Evolutionary conservation across 768 basidiomycete genomes (phyloP).

Genomic region (Pleurotus cornucopiae): DNA sequence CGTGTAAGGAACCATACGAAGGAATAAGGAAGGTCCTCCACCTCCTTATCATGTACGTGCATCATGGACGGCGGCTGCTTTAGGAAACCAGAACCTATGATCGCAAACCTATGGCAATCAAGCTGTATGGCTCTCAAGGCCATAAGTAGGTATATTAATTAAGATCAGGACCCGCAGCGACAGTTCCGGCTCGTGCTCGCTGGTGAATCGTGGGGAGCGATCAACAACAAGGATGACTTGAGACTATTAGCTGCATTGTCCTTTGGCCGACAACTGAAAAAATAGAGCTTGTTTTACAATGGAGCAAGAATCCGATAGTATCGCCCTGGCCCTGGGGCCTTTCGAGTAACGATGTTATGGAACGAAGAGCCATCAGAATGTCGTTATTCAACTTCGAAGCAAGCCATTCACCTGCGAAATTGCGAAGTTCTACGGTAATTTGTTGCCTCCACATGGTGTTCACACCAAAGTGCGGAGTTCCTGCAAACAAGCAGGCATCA

Average conservation of each 20-base stretch:
- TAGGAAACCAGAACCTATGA: not conserved
- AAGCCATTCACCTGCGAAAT: not conserved
- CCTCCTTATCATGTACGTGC: conserved; percentile 1
- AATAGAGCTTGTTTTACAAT: no score
- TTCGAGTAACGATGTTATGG: no score
- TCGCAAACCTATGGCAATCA: not conserved
- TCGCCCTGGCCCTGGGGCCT: no score
- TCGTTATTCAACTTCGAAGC: not conserved
- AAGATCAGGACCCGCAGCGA: no score
- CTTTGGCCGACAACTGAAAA: no score
- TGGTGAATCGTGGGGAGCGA: no score
- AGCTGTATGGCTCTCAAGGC: not conserved
- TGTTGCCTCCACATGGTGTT: not conserved
- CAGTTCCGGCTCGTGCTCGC: no score
- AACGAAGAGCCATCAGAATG: not conserved
- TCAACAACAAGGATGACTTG: no score
- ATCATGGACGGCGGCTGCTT: not conserved
- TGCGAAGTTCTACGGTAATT: not conserved
- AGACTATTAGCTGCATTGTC: no score
- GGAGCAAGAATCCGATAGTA: no score
- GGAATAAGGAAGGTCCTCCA: not conserved
- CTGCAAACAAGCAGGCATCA: not conserved
- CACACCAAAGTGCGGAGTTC: not conserved
- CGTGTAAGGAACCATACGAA: not conserved
- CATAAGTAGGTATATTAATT: conserved; percentile 6